Percentiles rank a stretch among this genome's conserved stretches.
Evolutionary conservation across 202 grass and related monocot genomes (phyloP).

Genomic region (Zizania palustris): DNA sequence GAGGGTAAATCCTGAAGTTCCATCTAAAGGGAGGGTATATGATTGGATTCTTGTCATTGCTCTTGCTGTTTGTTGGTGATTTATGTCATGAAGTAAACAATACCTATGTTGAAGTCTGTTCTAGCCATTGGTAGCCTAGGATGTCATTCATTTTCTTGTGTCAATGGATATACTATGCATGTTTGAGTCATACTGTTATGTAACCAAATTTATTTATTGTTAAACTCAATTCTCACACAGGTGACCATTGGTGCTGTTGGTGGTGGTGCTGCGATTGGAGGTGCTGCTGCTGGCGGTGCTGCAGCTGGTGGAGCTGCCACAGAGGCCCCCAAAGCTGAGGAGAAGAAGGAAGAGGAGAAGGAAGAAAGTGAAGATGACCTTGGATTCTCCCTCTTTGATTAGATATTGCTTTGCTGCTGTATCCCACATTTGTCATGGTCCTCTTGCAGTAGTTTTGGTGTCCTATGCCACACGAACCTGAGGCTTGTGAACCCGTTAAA

Average conservation of each 20-base stretch:
- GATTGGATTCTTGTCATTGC: too few species aligned
- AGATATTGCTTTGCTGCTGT: constrained; percentile 13
- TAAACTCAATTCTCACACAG: constrained; percentile 36
- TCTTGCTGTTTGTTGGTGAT: neutral
- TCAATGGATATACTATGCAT: neutral
- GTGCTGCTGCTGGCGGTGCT: constrained; percentile 33
- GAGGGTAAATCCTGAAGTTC: too few species aligned
- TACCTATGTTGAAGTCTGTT: neutral
- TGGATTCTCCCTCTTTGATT: constrained; percentile 97
- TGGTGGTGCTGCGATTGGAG: constrained; percentile 59
- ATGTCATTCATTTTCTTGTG: neutral
- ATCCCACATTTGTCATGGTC: neutral
- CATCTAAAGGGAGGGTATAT: too few species aligned
- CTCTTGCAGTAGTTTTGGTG: constrained; percentile 35
- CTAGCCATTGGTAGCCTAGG: neutral
- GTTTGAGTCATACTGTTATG: neutral
- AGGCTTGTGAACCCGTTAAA: constrained; percentile 24
- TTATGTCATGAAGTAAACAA: neutral
- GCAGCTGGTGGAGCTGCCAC: constrained; percentile 48
- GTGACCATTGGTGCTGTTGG: constrained; percentile 64
- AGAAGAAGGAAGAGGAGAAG: constrained; percentile 91
- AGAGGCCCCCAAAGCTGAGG: constrained; percentile 65
- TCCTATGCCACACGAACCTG: neutral
- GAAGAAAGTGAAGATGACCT: constrained; percentile 86
- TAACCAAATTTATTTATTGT: neutral